Percentiles rank a stretch among this genome's conserved stretches.
Conservation (phyloP, 2,329 filamentous ascomycete genomes). For the Magnaporthiopsis rhizophila region DNA sequence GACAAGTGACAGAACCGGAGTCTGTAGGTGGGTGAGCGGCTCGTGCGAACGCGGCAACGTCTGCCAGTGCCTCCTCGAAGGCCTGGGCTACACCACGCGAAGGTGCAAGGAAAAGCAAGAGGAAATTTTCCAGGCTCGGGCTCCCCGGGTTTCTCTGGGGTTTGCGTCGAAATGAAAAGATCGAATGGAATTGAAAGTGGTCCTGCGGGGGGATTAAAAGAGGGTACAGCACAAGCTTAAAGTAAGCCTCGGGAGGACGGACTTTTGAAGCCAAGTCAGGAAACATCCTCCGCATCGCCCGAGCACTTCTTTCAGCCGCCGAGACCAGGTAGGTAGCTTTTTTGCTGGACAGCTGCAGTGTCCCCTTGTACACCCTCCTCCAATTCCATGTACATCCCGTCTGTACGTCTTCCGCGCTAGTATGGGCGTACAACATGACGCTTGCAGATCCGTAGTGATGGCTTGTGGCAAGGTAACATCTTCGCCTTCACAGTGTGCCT, state of each 20-base stretch:
- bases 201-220: not conserved
- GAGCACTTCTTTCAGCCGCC: too few species aligned
- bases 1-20: not conserved
- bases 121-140: not conserved
- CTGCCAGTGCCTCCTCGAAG: too few species aligned
- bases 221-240: not conserved
- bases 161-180: not conserved
- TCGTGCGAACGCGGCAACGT: too few species aligned
- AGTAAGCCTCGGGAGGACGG: not conserved
- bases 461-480: slow-evolving; percentile 1
- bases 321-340: too few species aligned
- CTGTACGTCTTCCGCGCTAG: not conserved
- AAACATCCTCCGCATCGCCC: not conserved
- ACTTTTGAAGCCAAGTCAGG: not conserved
- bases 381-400: not conserved
- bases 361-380: not conserved
- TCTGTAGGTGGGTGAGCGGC: not conserved
- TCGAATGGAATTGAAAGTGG: not conserved
- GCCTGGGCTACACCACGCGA: too few species aligned
- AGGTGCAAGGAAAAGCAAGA: not conserved
- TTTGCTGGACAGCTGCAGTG: too few species aligned
- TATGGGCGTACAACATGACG: not conserved
- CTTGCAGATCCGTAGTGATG: too few species aligned
- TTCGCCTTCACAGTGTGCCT: not conserved
- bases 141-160: not conserved